Evolutionary conservation across 371 early-diverging fungal genomes (phyloP), one percentile per base, ranked within the genome.

Genomic region (Saksenaea vasiformis): DNA sequence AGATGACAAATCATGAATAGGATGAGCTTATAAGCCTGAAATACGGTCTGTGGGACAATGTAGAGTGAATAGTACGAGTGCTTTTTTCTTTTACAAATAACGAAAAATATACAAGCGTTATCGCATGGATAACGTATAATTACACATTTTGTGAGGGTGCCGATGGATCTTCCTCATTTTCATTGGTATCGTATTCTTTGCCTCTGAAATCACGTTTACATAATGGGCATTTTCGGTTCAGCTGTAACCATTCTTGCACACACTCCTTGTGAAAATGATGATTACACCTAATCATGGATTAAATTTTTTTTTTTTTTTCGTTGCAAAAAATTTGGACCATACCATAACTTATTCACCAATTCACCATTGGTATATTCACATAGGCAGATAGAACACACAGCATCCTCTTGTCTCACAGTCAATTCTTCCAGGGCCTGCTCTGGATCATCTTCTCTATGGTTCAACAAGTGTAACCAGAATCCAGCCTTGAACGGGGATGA

Each of bases 341-440:
- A 71, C 69, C 83, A 77, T 67, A 87, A 64, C 54, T 80, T 81
- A 60, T 88, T 79, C 2, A 89, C 55, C 7, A 80, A 73, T 5
- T 87, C 88, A 54, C 73, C 69, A 31, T 83, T 70, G 64, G 87
- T 88, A 61, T 87, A 89, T 22, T 86, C 82, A 59, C 78, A 74
- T 43, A 89, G 65, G 63, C 90, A 89, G 31, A 89, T 87, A 5
- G 86, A 73, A 58, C 90, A 89, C 0, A 78, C 67, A 4, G 84
- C 84, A 60, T 85, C 86, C 44, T 75, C 83, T 15, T 61, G 38
- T 28, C 51, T 64, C 35, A 76, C 64, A 1, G 71, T 72, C 5
- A 75, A 34, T 10, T 26, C 19, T 15, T 67, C 64, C 38, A 64
- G 64, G n/a, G 44, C 65, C 19, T 64, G 66, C 31, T 60, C 41